These are phyloP conservation scores for Botrytis pseudocinerea DNA, from an alignment of 2,329 filamentous ascomycete species.

Conservation along the genomic window DNA sequence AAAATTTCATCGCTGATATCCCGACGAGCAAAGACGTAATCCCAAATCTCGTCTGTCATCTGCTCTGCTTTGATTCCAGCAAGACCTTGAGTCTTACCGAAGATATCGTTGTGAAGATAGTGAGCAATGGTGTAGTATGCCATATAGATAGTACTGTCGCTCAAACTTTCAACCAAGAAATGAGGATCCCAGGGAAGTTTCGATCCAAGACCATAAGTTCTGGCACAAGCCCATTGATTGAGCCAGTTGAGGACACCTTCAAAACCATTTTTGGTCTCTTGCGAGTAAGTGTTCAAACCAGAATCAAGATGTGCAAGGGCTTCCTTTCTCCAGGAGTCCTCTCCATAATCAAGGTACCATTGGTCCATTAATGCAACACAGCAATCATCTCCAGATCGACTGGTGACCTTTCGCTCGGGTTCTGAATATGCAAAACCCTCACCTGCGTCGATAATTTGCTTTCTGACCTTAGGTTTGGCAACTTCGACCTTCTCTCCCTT, in stretches of 20 bases:
- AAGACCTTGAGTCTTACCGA: slow-evolving; percentile 70
- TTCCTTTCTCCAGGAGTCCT: slow-evolving; percentile 78
- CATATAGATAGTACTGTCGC: slow-evolving; percentile 92
- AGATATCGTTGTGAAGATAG: slow-evolving; percentile 80
- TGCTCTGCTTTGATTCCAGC: slow-evolving; percentile 74
- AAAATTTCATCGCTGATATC: slow-evolving; percentile 67
- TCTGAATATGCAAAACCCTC: slow-evolving; percentile 92
- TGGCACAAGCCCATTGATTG: slow-evolving; percentile 91
- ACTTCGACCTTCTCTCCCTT: slow-evolving; percentile 82
- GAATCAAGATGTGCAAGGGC: slow-evolving; percentile 73
- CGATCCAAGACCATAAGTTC: slow-evolving; percentile 88
- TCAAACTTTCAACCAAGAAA: slow-evolving; percentile 89
- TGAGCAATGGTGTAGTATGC: slow-evolving; percentile 70
- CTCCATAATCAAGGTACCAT: slow-evolving; percentile 97
- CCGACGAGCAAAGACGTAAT: slow-evolving; percentile 84
- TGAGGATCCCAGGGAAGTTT: slow-evolving; percentile 91
- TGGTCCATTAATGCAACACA: slow-evolving; percentile 92
- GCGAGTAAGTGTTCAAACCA: slow-evolving; percentile 76
- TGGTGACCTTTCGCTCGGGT: slow-evolving; percentile 86
- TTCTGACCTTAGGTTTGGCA: slow-evolving; percentile 81
- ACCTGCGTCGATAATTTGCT: slow-evolving; percentile 72
- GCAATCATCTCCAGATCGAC: slow-evolving; percentile 87
- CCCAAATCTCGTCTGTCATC: slow-evolving; percentile 94
- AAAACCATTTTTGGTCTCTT: slow-evolving; percentile 77
- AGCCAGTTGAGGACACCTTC: slow-evolving; percentile 88